phyloP scores from a whole-genome alignment of 257 asterid species.

The Solanum sitiens region DNA sequence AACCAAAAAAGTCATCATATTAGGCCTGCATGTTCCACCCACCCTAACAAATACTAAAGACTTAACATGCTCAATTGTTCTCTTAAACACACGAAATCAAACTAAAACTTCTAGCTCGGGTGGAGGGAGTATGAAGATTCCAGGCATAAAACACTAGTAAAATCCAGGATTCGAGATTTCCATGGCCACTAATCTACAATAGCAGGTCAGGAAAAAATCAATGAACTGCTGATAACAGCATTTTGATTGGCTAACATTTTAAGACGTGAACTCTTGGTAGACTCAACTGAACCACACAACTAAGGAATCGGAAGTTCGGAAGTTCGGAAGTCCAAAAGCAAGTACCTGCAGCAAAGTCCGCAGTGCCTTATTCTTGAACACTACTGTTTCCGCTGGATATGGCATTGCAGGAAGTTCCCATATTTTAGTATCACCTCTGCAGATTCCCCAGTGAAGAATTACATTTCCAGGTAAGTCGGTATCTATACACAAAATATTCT shows the following conservation, averaged over 20 bases:
- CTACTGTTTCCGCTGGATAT: conserved; percentile 61
- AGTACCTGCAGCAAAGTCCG: conserved; percentile 69
- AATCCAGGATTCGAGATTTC: neutral
- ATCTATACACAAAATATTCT: conserved; percentile 52
- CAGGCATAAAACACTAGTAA: neutral
- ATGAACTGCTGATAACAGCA: neutral
- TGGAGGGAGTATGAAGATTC: neutral
- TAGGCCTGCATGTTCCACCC: neutral
- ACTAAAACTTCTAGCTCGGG: neutral
- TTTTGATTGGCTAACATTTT: neutral
- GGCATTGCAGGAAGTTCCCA: conserved; percentile 87
- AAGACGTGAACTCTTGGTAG: neutral
- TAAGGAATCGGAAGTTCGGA: neutral
- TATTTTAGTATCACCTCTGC: conserved; percentile 38
- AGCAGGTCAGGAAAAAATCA: neutral
- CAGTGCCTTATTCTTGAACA: conserved; percentile 77
- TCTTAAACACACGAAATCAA: neutral
- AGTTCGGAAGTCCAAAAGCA: neutral
- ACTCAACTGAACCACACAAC: neutral
- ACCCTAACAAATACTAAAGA: neutral
- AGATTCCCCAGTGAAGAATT: conserved; percentile 89
- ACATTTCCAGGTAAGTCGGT: conserved; percentile 89
- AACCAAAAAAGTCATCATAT: neutral
- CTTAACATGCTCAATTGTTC: neutral
- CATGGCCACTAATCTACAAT: neutral